Evolutionary conservation across 1,284 basidiomycete species (phyloP).

Genomic region (Heterobasidion occidentale): DNA sequence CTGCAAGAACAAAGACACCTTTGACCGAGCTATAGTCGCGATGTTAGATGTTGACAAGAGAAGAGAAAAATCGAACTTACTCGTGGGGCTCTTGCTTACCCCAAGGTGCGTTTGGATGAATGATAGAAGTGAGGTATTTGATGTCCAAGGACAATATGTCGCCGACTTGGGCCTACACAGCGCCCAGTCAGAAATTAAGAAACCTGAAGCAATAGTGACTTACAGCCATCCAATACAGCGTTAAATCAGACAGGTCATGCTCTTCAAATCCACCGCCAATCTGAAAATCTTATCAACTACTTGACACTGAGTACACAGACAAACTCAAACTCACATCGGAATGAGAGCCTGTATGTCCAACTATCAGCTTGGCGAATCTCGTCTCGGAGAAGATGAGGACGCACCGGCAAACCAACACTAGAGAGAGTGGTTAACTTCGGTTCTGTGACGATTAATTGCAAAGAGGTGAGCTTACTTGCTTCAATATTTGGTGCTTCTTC

Average conservation of each 20-base stretch:
- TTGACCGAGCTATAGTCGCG: background rate
- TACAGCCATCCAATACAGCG: constrained; percentile 63
- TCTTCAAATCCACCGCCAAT: constrained; percentile 63
- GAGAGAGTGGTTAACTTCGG: background rate
- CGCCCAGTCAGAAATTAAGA: constrained; percentile 2
- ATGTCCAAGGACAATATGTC: constrained; percentile 49
- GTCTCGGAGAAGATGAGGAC: constrained; percentile 7
- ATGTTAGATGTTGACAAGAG: background rate
- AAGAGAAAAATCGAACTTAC: constrained; percentile 27
- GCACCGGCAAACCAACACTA: constrained; percentile 65
- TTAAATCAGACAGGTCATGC: constrained; percentile 61
- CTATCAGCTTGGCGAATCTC: background rate
- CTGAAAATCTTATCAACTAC: background rate
- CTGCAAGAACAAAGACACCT: constrained; percentile 3
- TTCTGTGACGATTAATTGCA: constrained; percentile 2
- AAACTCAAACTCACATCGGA: constrained; percentile 39
- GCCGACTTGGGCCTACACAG: constrained; percentile 41
- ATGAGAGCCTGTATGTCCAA: constrained; percentile 33
- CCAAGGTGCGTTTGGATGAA: constrained; percentile 49
- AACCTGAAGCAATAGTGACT: constrained; percentile 12
- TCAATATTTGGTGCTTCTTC: constrained; percentile 48
- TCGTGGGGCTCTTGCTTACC: constrained; percentile 52
- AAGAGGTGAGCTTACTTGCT: constrained; percentile 37
- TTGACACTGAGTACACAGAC: background rate
- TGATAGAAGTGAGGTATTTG: constrained; percentile 40